phyloP scores from a whole-genome alignment of 495 filamentous ascomycete species.

The Immersiella caudata region DNA sequence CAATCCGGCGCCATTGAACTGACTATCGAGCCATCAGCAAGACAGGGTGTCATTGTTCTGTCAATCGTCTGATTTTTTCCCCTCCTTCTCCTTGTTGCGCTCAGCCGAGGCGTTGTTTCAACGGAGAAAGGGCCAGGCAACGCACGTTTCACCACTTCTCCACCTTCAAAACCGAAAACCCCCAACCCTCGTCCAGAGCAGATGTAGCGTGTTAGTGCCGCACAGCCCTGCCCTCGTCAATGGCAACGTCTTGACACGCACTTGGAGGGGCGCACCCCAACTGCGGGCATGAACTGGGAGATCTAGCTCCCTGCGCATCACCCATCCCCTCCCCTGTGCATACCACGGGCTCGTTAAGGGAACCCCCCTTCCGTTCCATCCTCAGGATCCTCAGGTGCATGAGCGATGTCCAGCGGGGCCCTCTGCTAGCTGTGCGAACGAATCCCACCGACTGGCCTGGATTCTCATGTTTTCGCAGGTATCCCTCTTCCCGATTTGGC shows the following conservation, averaged over 20 bases:
- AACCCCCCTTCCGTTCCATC: conserved; percentile 4
- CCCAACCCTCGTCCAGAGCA: conserved; percentile 2
- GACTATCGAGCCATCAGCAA: not conserved
- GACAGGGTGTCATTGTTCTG: not conserved
- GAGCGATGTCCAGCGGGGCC: conserved; percentile 9
- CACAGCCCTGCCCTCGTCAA: not conserved
- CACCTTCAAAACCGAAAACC: not conserved
- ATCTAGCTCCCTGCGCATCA: conserved; percentile 13
- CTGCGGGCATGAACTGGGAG: conserved; percentile 7
- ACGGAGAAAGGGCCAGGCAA: conserved; percentile 5
- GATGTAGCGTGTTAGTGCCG: conserved; percentile 11
- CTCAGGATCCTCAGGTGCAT: conserved; percentile 1
- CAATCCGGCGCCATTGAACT: not conserved
- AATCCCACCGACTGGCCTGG: not conserved
- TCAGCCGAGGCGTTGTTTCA: conserved; percentile 8
- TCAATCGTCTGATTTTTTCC: not conserved
- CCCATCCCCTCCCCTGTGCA: not conserved
- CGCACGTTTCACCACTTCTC: conserved; percentile 14
- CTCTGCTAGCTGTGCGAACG: conserved; percentile 4
- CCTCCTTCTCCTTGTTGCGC: not conserved
- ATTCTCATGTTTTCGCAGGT: not conserved
- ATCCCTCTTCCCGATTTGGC: conserved; percentile 1
- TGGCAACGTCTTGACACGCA: conserved; percentile 10
- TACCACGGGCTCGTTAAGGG: conserved; percentile 1
- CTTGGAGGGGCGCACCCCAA: not conserved